Base-by-base conservation (phyloP, 2,329 filamentous ascomycete genomes). In the Botrytis byssoidea region DNA sequence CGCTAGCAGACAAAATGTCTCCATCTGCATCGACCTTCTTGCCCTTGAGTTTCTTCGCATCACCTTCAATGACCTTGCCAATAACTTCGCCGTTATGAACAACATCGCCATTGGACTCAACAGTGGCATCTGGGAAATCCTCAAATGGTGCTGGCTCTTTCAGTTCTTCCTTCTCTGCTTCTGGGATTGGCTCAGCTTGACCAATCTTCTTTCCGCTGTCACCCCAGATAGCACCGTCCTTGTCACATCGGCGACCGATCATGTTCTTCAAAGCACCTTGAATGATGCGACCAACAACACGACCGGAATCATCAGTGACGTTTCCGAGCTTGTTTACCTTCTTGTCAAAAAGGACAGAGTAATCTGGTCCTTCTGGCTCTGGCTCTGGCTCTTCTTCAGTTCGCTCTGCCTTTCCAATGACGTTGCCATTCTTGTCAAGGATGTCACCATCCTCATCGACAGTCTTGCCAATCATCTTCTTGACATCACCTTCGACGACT, bases 371-470 rank as follows among this genome's bases (percentile, higher is more conserved):
- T 46, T 78, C 78, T 32, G 75, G 73, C 14, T 78, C 78, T 55
- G 74, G 74, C 40, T 77, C 76, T 37, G 75, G 73, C 14, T 73
- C 74, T 42, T 82, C 82, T 69, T 82, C 79, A 10, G 78, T 79
- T 51, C 79, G 74, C 65, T 81, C 80, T 9, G 79, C 79, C 46
- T 80, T 79, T 48, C 79, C 80, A 3, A 90, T 81, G 3, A 83
- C 80, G 74, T 90, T 90, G 40, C 88, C 88, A 79, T 93, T 93
- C 82, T 90, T 91, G 84, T 96, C 93, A 72, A 92, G 86, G 51
- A 97, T 90, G 73, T 96, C 93, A 57, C 93, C 93, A 76, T 96
- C 93, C 75, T 93, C 91, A 74, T 96, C 93, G 22, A 96, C 93
- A 51, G 85, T 82, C 81, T 90, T 91, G 46, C 91, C 91, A 74